phyloP scores from a whole-genome alignment of 2,329 filamentous ascomycete genomes.

The Colletotrichum spaethianum region DNA sequence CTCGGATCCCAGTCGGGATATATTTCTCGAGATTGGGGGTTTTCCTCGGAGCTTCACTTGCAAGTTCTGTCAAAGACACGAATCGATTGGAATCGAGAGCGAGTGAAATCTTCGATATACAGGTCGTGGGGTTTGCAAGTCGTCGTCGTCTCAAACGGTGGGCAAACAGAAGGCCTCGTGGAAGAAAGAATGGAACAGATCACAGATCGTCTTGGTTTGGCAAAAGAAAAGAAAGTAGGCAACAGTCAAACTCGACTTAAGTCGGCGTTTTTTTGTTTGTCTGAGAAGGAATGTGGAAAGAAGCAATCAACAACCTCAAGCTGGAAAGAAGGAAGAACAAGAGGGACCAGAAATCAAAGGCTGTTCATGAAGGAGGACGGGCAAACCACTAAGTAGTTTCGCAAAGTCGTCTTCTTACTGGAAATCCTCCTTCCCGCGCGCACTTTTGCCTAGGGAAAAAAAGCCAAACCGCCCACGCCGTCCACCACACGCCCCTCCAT shows the following conservation, averaged over 20 bases:
- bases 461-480: background rate
- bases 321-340: conserved; percentile 11
- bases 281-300: conserved; percentile 38
- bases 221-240: conserved; percentile 33
- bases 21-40: background rate
- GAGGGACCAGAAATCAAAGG: background rate
- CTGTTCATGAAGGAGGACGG: conserved; percentile 8
- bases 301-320: conserved; percentile 34
- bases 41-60: conserved; percentile 21
- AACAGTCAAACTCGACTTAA: conserved; percentile 35
- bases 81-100: conserved; percentile 2
- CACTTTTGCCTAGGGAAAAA: background rate
- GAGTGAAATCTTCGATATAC: background rate
- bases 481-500: background rate
- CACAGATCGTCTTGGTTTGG: conserved; percentile 35
- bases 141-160: conserved; percentile 13
- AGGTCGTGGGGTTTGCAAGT: background rate
- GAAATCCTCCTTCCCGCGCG: conserved; percentile 24
- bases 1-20: background rate
- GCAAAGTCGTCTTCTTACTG: conserved; percentile 20
- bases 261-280: conserved; percentile 21
- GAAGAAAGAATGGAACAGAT: conserved; percentile 40
- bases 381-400: conserved; percentile 39
- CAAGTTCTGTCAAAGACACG: background rate
- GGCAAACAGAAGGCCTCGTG: background rate